These are phyloP conservation scores for Blastobotrys persicus DNA, from an alignment of 1,139 yeast genomes.

Conservation along the genomic window DNA sequence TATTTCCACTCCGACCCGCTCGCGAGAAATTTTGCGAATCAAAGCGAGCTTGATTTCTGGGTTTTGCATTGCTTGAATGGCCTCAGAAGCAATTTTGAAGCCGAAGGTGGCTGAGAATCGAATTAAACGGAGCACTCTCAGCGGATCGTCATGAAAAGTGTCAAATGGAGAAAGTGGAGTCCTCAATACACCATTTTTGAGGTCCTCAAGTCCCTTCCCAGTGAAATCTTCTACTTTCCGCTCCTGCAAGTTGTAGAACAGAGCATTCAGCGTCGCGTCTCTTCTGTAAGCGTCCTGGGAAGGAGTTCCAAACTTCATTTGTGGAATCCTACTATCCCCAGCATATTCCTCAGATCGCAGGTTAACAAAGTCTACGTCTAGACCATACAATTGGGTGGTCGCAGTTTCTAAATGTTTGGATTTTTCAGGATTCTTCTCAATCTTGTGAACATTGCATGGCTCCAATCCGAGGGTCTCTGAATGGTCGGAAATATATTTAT, in stretches of 20 bases:
- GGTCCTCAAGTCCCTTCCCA: constrained; percentile 66
- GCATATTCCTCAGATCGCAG: constrained; percentile 84
- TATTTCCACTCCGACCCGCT: constrained; percentile 85
- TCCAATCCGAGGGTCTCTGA: constrained; percentile 44
- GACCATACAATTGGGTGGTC: constrained; percentile 76
- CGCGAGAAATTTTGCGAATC: constrained; percentile 75
- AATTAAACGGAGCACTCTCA: constrained; percentile 77
- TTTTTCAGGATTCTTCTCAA: constrained; percentile 89
- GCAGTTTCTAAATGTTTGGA: constrained; percentile 96
- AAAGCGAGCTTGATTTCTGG: constrained; percentile 58
- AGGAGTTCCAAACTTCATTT: constrained; percentile 73
- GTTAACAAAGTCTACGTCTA: constrained; percentile 90
- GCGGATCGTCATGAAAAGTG: constrained; percentile 91
- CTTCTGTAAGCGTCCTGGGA: constrained; percentile 87
- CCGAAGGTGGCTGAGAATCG: constrained; percentile 81
- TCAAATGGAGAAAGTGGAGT: constrained; percentile 84
- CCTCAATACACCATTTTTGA: constrained; percentile 65
- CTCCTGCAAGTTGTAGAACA: constrained; percentile 76
- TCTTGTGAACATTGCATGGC: constrained; percentile 65
- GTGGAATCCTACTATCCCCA: constrained; percentile 77
- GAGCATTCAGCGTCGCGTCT: constrained; percentile 89
- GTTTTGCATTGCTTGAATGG: constrained; percentile 65
- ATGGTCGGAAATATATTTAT: constrained; percentile 47
- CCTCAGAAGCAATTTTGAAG: constrained; percentile 59
- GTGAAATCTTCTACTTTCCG: constrained; percentile 81